These are phyloP conservation scores for Rhytidhysteron rufulum DNA, from an alignment of 2,329 filamentous ascomycete genomes.

Conservation along the genomic window DNA sequence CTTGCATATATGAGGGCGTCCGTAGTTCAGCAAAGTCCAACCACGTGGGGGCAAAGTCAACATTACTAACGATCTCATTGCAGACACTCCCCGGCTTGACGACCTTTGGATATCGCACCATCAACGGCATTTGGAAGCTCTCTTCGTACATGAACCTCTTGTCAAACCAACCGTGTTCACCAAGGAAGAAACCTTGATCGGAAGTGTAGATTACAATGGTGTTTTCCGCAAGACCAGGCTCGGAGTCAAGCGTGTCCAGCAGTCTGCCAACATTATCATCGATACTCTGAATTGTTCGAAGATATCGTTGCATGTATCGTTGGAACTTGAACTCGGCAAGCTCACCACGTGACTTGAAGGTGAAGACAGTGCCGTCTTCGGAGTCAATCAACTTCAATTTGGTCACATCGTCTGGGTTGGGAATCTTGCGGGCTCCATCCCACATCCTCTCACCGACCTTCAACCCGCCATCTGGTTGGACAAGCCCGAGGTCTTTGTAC, in stretches of 20 bases:
- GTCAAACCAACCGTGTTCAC: constrained; percentile 57
- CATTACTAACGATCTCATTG: constrained; percentile 51
- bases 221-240: constrained; percentile 42
- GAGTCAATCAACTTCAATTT: constrained; percentile 42
- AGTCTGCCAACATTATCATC: constrained; percentile 53
- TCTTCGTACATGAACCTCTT: constrained; percentile 59
- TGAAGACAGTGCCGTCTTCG: constrained; percentile 45
- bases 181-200: constrained; percentile 55
- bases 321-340: constrained; percentile 55
- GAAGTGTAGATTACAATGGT: constrained; percentile 54
- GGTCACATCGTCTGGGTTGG: constrained; percentile 29
- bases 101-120: constrained; percentile 44
- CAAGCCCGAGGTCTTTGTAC: constrained; percentile 48
- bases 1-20: constrained; percentile 52
- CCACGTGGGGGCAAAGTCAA: constrained; percentile 52
- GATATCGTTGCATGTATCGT: constrained; percentile 55
- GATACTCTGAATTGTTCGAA: constrained; percentile 50
- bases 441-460: constrained; percentile 34
- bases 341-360: constrained; percentile 39
- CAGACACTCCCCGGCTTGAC: constrained; percentile 40
- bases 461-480: constrained; percentile 49
- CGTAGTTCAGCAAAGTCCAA: constrained; percentile 44
- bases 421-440: constrained; percentile 38
- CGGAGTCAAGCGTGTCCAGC: constrained; percentile 44
- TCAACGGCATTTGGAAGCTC: constrained; percentile 55